phyloP scores from a whole-genome alignment of 2,329 filamentous ascomycete species.

The Microcyclospora tardicrescens region DNA sequence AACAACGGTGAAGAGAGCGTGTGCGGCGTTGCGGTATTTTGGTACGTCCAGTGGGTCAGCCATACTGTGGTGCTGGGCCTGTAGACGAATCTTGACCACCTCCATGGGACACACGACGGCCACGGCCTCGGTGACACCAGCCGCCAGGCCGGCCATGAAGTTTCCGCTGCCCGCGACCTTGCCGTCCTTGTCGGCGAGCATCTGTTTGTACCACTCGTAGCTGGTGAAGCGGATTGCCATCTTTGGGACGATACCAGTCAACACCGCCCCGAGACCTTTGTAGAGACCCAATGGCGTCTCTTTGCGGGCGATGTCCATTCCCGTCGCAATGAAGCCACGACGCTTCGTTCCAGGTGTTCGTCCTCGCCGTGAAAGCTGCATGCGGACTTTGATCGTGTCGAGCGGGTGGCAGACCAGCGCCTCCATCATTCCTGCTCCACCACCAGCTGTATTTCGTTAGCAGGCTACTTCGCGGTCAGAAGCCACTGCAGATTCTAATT shows the following conservation, averaged over 20 bases:
- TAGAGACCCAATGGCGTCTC: conserved; percentile 91
- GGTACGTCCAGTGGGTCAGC: conserved; percentile 90
- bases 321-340: conserved; percentile 78
- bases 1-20: conserved; percentile 72
- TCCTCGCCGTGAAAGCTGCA: conserved; percentile 88
- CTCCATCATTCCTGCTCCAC: conserved; percentile 98
- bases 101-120: conserved; percentile 97
- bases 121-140: conserved; percentile 92
- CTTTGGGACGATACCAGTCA: conserved; percentile 94
- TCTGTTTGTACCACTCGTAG: conserved; percentile 88
- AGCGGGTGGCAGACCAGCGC: conserved; percentile 90
- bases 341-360: conserved; percentile 67
- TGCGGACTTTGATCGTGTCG: conserved; percentile 96
- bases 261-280: conserved; percentile 92
- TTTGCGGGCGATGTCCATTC: conserved; percentile 69
- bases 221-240: conserved; percentile 99
- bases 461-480: conserved; percentile 7
- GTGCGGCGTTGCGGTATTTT: conserved; percentile 91
- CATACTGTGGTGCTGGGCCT: conserved; percentile 96
- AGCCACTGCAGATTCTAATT: conserved; percentile 23
- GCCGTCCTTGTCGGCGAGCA: conserved; percentile 57
- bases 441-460: conserved; percentile 53
- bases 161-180: conserved; percentile 57
- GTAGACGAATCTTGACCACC: conserved; percentile 95
- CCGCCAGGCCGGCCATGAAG: conserved; percentile 71